Base-by-base conservation (phyloP, 164 flowering plant species). In the Tinospora cordifolia region DNA sequence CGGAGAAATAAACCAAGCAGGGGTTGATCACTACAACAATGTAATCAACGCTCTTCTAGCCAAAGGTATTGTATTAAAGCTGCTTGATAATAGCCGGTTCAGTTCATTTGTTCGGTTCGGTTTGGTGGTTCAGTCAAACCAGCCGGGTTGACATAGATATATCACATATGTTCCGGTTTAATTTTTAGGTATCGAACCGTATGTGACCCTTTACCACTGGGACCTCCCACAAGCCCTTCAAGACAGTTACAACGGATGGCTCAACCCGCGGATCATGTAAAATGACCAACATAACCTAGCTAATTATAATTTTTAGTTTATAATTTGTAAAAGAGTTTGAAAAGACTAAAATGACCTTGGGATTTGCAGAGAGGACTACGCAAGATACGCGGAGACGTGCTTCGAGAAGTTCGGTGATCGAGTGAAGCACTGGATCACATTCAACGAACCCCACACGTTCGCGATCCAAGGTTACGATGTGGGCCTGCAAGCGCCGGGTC, bases 381-480 rank as follows among this genome's bases (percentile, higher is more conserved):
- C 91, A 2, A 13, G 25, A 2, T 94, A 82, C 62, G 96, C 94
- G 0, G 97, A 90, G 72, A 89, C 93, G 6, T 90, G 97, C 77
- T 90, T 88, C 71, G 70, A 86, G 79, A 83, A 84, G 13, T 94
- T 90, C 68, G 98, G 99, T 2, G 99, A 94, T 69, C 75, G 97
- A 58, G 97, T 93, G 75, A 93, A 91, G 84, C 79, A 90, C 70
- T 93, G 99, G 99, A 88, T 90, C 36, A 92, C 93, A 2, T 89
- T 94, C 79, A 94, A 94, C 67, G 99, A 94, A 79, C 99, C 99
- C 0, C 94, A 92, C 54, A 88, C 92, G 1, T 77, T 90, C 66
- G 71, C 92, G 0, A 70, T 80, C 6, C 93, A 89, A 82, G 99
- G 98, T n/a, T 94, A 87, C 62, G 96, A 89, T 76, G 84, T 79